These are phyloP conservation scores for Parafenestella ontariensis DNA, from an alignment of 2,329 filamentous ascomycete species.

Conservation along the genomic window DNA sequence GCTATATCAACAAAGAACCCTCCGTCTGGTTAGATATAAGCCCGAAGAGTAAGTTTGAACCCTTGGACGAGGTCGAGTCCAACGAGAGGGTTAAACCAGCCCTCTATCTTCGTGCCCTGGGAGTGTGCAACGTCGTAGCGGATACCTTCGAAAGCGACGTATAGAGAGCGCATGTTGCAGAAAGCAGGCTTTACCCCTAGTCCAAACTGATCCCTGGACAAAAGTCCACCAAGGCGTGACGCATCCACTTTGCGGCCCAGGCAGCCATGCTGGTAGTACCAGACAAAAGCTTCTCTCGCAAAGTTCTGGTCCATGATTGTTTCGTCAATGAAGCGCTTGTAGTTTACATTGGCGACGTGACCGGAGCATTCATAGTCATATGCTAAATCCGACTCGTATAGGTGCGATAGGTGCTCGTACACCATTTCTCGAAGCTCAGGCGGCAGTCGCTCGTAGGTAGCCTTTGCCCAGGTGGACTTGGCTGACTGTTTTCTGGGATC, in stretches of 20 bases:
- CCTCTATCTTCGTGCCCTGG: too few species aligned
- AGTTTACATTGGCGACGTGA: too few species aligned
- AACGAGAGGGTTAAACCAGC: too few species aligned
- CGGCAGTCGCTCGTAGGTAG: background rate
- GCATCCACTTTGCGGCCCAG: background rate
- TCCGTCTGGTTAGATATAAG: background rate
- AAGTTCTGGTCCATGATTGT: background rate
- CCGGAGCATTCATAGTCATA: too few species aligned
- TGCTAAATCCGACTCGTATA: background rate
- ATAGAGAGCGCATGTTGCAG: background rate
- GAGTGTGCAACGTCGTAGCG: too few species aligned
- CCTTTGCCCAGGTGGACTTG: too few species aligned
- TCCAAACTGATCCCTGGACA: background rate
- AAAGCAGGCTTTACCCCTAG: background rate
- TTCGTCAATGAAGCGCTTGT: too few species aligned
- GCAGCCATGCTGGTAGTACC: background rate
- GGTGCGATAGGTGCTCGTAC: background rate
- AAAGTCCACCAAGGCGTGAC: background rate
- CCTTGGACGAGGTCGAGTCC: too few species aligned
- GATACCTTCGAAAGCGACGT: too few species aligned
- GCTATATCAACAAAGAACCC: background rate
- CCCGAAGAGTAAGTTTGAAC: too few species aligned
- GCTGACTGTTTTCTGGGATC: too few species aligned
- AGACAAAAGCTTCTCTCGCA: background rate
- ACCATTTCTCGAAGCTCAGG: background rate